These are phyloP conservation scores for Saccharomycopsis fodiens DNA, from an alignment of 805 yeast genomes.

Conservation along the genomic window DNA sequence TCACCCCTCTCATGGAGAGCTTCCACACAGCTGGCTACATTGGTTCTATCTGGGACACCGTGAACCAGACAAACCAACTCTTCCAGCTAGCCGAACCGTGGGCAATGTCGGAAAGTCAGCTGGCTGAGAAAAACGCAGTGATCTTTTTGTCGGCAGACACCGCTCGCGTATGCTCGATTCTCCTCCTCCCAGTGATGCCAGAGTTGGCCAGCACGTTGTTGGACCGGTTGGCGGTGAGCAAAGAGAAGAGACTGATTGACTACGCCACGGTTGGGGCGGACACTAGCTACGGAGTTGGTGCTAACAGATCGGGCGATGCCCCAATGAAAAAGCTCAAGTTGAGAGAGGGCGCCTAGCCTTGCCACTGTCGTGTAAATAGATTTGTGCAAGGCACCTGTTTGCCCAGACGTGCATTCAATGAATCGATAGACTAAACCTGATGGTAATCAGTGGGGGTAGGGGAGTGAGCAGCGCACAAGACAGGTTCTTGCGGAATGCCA, in stretches of 20 bases:
- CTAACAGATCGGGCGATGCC: conserved; percentile 43
- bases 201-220: conserved; percentile 46
- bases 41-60: conserved; percentile 48
- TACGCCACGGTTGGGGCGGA: conserved; percentile 53
- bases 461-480: too few species aligned
- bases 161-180: conserved; percentile 56
- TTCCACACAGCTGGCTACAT: conserved; percentile 53
- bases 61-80: conserved; percentile 55
- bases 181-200: conserved; percentile 72
- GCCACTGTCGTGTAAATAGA: too few species aligned
- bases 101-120: conserved; percentile 31
- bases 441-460: too few species aligned
- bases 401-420: too few species aligned
- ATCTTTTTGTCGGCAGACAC: conserved; percentile 65
- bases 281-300: conserved; percentile 47
- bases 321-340: conserved; percentile 35
- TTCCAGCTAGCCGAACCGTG: conserved; percentile 75
- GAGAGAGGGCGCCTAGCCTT: background rate
- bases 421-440: too few species aligned
- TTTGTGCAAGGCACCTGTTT: too few species aligned
- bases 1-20: conserved; percentile 36
- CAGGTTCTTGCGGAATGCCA: too few species aligned
- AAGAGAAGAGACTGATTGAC: conserved; percentile 33
- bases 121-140: conserved; percentile 29
- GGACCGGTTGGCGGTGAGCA: conserved; percentile 52